phyloP scores from a whole-genome alignment of 768 basidiomycete genomes.

The Boletus tomentosulus region DNA sequence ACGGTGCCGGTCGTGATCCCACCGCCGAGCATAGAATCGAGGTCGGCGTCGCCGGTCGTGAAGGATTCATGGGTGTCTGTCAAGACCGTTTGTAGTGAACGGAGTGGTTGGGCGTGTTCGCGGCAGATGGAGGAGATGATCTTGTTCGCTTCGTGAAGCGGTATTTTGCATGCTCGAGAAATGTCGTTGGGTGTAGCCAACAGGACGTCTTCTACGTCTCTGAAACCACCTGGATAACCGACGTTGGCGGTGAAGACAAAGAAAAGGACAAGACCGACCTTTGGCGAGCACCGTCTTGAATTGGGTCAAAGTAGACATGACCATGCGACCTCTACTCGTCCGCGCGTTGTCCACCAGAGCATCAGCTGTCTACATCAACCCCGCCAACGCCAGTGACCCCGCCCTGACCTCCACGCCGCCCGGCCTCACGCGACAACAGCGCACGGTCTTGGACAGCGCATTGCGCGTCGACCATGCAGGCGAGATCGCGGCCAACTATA shows the following conservation, averaged over 20 bases:
- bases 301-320: constrained; percentile 28
- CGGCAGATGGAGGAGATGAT: constrained; percentile 50
- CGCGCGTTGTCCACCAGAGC: constrained; percentile 29
- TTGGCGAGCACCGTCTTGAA: constrained; percentile 32
- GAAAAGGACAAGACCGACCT: constrained; percentile 26
- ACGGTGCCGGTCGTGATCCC: constrained; percentile 76
- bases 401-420: constrained; percentile 54
- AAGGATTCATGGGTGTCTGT: constrained; percentile 44
- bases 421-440: constrained; percentile 47
- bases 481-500: constrained; percentile 94
- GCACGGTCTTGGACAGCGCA: constrained; percentile 53
- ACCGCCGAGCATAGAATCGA: constrained; percentile 73
- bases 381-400: constrained; percentile 31
- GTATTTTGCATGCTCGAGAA: constrained; percentile 51
- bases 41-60: constrained; percentile 66
- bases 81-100: constrained; percentile 38
- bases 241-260: not conserved
- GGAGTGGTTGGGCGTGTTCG: constrained; percentile 37
- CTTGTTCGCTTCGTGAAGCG: constrained; percentile 44
- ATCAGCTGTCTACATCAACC: constrained; percentile 49
- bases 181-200: constrained; percentile 47
- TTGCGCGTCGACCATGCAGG: constrained; percentile 94
- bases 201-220: constrained; percentile 46
- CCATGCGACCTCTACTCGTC: constrained; percentile 15
- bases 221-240: constrained; percentile 42